Base-by-base conservation (phyloP, 192 early-diverging fungal species). In the Polychytrium aggregatum region DNA sequence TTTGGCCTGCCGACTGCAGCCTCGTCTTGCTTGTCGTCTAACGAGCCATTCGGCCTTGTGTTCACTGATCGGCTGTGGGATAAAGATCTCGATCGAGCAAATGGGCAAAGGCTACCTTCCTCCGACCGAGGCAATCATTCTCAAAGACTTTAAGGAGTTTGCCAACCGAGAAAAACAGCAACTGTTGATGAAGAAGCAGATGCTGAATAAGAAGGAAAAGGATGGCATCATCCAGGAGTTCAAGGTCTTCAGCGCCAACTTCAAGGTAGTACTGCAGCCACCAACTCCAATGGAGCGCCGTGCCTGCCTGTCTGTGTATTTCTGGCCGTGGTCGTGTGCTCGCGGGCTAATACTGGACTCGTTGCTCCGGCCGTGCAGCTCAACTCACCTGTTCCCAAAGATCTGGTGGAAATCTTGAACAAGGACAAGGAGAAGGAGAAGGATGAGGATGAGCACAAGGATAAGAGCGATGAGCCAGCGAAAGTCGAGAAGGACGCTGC, bases 351-450 rank as follows among this genome's bases (percentile, higher is more conserved):
- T 33, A 39, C 47, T 17, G 22, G 38, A 55, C 24, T 46, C 22
- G 7, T n/a, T 5, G 11, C 43, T 4, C 44, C 41, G 16, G 14
- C 6, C 44, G 17, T 37, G 37, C 44, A 86, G 65, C 71, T 93
- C 17, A 81, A 81, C 47, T 75, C 76, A 10, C 86, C 90, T 6
- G 79, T 89, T 50, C 90, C 90, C 0, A 68, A 76, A 22, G 90
- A 93, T 55, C 62, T 92, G 25, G 71, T 80, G 20, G 81, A 84
- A 38, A 83, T 92, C 27, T 56, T 90, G 37, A 65, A 79, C 1
- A 81, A 65, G 46, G 34, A 50, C 7, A 56, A 57, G 29, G 35
- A 41, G 11, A 61, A 57, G 30, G 35, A 50, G 2, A 30, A 50
- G 20, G 48, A 50, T 14, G 37, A 24, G 9, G 17, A 24, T 7